Evolutionary conservation across 2,329 filamentous ascomycete species (phyloP).

Genomic region (Cryphonectria radicalis): DNA sequence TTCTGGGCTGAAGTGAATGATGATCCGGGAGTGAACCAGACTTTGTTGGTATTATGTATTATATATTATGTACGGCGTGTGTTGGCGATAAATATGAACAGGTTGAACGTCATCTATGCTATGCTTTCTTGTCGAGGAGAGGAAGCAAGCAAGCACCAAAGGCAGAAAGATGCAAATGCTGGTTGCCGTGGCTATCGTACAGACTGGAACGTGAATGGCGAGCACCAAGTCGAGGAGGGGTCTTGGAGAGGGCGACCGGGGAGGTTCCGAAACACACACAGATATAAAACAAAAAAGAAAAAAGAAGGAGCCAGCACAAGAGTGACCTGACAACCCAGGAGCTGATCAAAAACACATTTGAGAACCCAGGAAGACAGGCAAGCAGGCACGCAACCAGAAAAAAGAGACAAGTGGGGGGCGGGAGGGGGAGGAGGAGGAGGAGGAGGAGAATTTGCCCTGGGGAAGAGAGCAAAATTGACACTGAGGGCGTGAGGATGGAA

Average conservation of each 20-base stretch:
- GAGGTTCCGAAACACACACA: constrained; percentile 16
- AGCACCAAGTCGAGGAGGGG: constrained; percentile 3
- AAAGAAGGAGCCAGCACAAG: constrained; percentile 18
- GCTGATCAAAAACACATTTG: constrained; percentile 18
- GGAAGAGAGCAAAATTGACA: constrained; percentile 13
- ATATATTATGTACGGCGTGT: constrained; percentile 36
- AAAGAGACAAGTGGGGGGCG: neutral
- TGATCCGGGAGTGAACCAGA: constrained; percentile 33
- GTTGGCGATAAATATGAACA: constrained; percentile 28
- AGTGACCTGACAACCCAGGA: constrained; percentile 19
- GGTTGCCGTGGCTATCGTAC: constrained; percentile 17
- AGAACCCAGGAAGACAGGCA: constrained; percentile 18
- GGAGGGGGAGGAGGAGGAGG: constrained; percentile 3
- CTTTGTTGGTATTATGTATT: constrained; percentile 37
- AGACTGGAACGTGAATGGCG: constrained; percentile 25
- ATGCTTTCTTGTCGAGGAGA: neutral
- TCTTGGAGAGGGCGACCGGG: constrained; percentile 13
- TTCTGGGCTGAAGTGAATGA: constrained; percentile 12
- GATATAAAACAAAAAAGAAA: neutral
- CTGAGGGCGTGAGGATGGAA: constrained; percentile 12
- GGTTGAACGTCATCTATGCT: constrained; percentile 12
- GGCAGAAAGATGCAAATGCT: constrained; percentile 9
- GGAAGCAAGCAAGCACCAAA: neutral
- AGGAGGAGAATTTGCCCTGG: constrained; percentile 11
- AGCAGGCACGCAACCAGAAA: constrained; percentile 1